These are phyloP conservation scores for Cyphellophora attinorum DNA, from an alignment of 2,329 filamentous ascomycete species.

Conservation along the genomic window DNA sequence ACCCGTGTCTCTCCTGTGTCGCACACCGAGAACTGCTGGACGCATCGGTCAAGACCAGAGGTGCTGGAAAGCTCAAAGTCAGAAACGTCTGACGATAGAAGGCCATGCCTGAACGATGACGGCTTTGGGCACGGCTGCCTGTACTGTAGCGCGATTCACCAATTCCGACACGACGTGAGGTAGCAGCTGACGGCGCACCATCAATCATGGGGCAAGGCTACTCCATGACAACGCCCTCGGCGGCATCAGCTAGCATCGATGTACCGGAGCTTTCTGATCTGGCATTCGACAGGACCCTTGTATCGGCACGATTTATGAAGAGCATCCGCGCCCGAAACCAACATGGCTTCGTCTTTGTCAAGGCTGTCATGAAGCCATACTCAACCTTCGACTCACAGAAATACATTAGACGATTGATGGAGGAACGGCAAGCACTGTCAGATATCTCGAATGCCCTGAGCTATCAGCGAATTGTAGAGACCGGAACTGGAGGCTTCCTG, in stretches of 20 bases:
- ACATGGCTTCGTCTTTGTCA: conserved; percentile 85
- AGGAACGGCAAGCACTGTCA: conserved; percentile 67
- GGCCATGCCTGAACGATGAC: no score
- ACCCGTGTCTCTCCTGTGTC: no score
- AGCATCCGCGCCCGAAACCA: conserved; percentile 83
- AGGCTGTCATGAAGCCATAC: conserved; percentile 90
- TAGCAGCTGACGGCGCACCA: background rate
- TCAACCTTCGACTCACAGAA: conserved; percentile 67
- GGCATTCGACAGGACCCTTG: conserved; percentile 84
- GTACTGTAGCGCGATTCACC: no score
- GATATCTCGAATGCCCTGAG: conserved; percentile 84
- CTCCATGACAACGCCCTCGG: conserved; percentile 82
- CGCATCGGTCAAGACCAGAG: no score
- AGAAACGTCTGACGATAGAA: no score
- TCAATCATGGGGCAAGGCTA: conserved; percentile 86
- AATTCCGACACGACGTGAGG: background rate
- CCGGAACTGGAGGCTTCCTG: conserved; percentile 80
- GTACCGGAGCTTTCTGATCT: conserved; percentile 84
- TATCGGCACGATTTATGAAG: conserved; percentile 91
- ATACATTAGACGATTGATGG: conserved; percentile 70
- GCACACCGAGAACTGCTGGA: no score
- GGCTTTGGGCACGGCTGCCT: no score
- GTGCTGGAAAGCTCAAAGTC: no score
- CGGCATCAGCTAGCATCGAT: conserved; percentile 87
- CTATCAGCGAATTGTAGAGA: conserved; percentile 87